Evolutionary conservation across 2,329 filamentous ascomycete genomes (phyloP).

Genomic region (Emericellopsis cladophorae): DNA sequence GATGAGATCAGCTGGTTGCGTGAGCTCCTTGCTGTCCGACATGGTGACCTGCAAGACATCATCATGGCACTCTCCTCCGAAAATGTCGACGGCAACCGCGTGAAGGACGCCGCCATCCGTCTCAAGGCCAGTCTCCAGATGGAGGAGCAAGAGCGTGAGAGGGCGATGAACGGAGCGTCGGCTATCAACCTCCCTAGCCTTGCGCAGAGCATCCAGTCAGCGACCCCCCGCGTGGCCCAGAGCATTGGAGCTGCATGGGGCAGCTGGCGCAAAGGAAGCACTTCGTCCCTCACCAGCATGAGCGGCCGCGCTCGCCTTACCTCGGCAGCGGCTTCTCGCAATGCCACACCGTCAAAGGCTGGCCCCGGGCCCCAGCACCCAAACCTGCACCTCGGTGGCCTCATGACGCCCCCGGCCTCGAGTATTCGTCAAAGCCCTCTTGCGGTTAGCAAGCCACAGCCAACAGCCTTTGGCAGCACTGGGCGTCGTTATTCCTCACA

Average conservation of each 20-base stretch:
- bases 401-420: conserved; percentile 81
- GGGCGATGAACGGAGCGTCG: conserved; percentile 60
- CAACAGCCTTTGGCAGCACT: conserved; percentile 48
- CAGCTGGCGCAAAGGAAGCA: conserved; percentile 71
- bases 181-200: conserved; percentile 61
- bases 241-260: conserved; percentile 89
- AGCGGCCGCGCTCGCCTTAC: conserved; percentile 26
- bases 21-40: conserved; percentile 79
- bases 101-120: conserved; percentile 84
- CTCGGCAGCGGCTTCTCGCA: conserved; percentile 26
- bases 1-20: conserved; percentile 92
- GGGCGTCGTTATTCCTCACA: conserved; percentile 44
- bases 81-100: conserved; percentile 61
- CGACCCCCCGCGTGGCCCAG: conserved; percentile 73
- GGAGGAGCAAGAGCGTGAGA: conserved; percentile 91
- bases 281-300: conserved; percentile 33
- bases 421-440: conserved; percentile 51
- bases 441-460: conserved; percentile 28
- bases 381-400: conserved; percentile 51
- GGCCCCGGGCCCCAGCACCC: conserved; percentile 37
- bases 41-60: conserved; percentile 86
- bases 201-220: conserved; percentile 63
- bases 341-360: conserved; percentile 48
- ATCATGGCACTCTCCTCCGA: conserved; percentile 67
- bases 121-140: conserved; percentile 92